Conservation (phyloP, 2,329 filamentous ascomycete genomes). For the Verticillium albo-atrum region DNA sequence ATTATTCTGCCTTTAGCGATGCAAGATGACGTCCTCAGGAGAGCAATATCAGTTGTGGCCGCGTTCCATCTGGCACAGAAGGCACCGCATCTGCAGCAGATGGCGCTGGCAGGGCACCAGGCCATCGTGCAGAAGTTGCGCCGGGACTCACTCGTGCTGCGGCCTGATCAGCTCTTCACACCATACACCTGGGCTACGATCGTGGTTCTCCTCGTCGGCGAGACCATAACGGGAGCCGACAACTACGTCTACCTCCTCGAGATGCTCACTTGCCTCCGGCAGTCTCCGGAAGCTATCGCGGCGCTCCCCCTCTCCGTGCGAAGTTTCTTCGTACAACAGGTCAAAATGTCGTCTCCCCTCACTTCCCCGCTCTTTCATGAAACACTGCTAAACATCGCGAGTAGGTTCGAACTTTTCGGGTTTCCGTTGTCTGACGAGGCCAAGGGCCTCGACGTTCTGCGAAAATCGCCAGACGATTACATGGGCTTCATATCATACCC, state of each 20-base stretch:
- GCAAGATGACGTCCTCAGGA: constrained; percentile 26
- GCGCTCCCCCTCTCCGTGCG: constrained; percentile 12
- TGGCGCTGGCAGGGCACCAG: constrained; percentile 27
- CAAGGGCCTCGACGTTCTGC: constrained; percentile 19
- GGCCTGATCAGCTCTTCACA: constrained; percentile 25
- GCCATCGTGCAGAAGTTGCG: constrained; percentile 30
- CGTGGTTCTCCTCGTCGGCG: constrained; percentile 31
- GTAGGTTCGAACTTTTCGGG: constrained; percentile 25
- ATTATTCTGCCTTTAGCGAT: constrained; percentile 33
- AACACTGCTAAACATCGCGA: not conserved
- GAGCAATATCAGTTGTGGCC: constrained; percentile 32
- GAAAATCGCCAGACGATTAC: constrained; percentile 15
- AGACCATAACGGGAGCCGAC: constrained; percentile 33
- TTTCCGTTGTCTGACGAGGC: constrained; percentile 19
- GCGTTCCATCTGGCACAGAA: constrained; percentile 31
- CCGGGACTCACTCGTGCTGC: constrained; percentile 21
- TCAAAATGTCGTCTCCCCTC: constrained; percentile 22
- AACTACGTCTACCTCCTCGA: constrained; percentile 30
- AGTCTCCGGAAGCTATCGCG: constrained; percentile 13
- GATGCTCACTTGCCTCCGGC: constrained; percentile 26
- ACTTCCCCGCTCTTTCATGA: not conserved
- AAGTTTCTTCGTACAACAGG: constrained; percentile 24
- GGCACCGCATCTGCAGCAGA: constrained; percentile 20
- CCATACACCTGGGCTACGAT: constrained; percentile 30
- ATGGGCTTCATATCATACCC: constrained; percentile 21